Base-by-base conservation (phyloP, 2,329 filamentous ascomycete genomes). In the Colletotrichum ledebouriae region DNA sequence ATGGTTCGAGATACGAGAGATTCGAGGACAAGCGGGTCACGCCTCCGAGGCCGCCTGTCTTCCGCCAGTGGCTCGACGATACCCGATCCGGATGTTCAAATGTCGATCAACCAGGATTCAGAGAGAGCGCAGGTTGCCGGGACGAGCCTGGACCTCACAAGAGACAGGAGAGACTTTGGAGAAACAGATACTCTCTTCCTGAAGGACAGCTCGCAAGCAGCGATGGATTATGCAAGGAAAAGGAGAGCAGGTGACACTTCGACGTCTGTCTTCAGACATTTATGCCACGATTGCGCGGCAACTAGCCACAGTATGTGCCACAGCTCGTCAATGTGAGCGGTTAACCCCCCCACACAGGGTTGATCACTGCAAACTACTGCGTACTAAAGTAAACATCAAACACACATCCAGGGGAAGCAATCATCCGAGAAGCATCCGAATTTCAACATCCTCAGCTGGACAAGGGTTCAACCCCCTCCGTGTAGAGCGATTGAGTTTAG, bases 281-380 rank as follows among this genome's bases (percentile, higher is more conserved):
- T 57, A 33, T 50, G 46, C 29, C 37, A 22, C 25, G 47, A 56
- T 68, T 63, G 55, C 56, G 55, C 39, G 53, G 53, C 67, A 56
- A 53, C 60, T 50, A 70, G 60, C 65, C 49, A 69, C 66, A 66
- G 17, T 50, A 22, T 50, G 39, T 64, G 58, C 60, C 59, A 69
- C 65, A 61, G 46, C n/a, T 39, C 41, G 34, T 29, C 33, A 34
- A 63, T 47, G 49, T 20, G 55, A 25, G 56, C 62, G 22, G 33
- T n/a, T 34, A 59, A 20, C 29, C 61, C 53, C 37, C 49, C 62
- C 25, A 39, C 25, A n/a, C 17, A 4, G 17, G 33, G 64, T 46
- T 34, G 67, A 70, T 49, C 59, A 42, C 55, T 42, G 42, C 46
- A 57, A 41, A 34, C 58, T 25, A 41, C 53, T 25, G 25, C 25